Base-by-base conservation (phyloP, 768 basidiomycete species). In the Rhodotorula graminis region DNA sequence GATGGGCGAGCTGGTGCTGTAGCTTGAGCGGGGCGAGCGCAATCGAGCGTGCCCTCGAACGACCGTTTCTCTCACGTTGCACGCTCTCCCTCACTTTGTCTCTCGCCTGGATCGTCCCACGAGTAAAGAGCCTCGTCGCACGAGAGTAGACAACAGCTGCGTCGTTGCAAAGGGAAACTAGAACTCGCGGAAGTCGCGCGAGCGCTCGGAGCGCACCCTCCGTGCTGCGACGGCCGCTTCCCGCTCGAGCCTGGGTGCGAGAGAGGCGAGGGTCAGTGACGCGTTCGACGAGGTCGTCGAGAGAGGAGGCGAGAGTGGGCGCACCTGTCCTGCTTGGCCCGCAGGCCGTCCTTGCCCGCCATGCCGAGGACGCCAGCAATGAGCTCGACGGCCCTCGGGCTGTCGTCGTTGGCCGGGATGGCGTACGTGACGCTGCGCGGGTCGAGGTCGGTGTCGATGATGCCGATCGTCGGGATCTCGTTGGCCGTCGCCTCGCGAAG, bases 391-490 rank as follows among this genome's bases (percentile, higher is more conserved):
- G 93, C 90, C 59, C 93, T 86, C 18, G 89, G 85, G 79, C 88
- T 92, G 82, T 99, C 96, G 82, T 95, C 92, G 81, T 98, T 99
- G n/a, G 92, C 93, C 0, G 93, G 94, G 79, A 99, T 97, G 56
- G 96, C 90, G 81, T 96, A 98, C 86, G 97, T 96, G 73, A 99
- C 94, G 52, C 93, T 85, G 37, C 96, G 88, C 11, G 96, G 96
- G 82, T 99, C 96, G 56, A 88, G 90, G 80, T 99, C 93, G 31
- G 93, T 92, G 82, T 99, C 96, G 65, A 94, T 87, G 71, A 98
- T 88, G 47, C 89, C 96, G 71, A 98, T 88, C 2, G 96, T 98
- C 0, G 96, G 96, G 67, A 98, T 86, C 79, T 94, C 89, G 72
- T 89, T 86, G 67, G 88, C 84, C 25, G 92, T 92, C 78, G 92